A percentile compares a stretch with the other conserved stretches of the same genome.
Evolutionary conservation across 768 basidiomycete genomes (phyloP).

Genomic region (Rhodotorula kratochvilovae): DNA sequence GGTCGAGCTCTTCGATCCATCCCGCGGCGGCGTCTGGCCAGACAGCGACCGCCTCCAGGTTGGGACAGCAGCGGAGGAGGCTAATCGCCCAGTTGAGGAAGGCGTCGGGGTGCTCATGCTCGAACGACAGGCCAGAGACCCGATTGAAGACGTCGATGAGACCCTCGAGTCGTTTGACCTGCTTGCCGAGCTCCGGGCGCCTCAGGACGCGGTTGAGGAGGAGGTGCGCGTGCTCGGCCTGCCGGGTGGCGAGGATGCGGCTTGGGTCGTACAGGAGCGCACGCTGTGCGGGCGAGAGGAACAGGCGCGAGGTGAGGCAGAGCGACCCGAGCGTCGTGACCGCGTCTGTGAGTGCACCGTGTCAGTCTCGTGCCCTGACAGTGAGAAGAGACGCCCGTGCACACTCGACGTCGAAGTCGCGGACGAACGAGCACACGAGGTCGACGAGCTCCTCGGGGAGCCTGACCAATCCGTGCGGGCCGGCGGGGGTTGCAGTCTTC

Average conservation of each 20-base stretch:
- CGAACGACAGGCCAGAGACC: background rate
- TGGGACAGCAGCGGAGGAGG: background rate
- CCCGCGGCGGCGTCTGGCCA: background rate
- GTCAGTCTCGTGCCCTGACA: background rate
- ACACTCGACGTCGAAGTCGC: background rate
- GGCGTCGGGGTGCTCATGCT: background rate
- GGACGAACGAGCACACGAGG: background rate
- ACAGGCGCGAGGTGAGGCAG: background rate
- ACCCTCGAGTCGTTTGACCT: background rate
- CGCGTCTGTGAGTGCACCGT: background rate
- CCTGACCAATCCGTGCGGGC: too few species aligned
- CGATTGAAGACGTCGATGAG: background rate
- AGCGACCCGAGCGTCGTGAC: background rate
- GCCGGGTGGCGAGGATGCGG: background rate
- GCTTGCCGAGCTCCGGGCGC: background rate
- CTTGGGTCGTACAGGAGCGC: background rate
- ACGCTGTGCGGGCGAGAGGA: background rate
- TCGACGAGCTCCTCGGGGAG: background rate
- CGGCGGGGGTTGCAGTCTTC: too few species aligned
- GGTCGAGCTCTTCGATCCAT: background rate
- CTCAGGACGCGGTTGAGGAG: background rate
- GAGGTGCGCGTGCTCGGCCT: accelerated
- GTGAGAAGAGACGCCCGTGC: too few species aligned
- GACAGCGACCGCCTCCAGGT: background rate
- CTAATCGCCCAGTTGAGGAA: background rate